phyloP scores from a whole-genome alignment of 495 filamentous ascomycete genomes.

The Neurospora sp. region DNA sequence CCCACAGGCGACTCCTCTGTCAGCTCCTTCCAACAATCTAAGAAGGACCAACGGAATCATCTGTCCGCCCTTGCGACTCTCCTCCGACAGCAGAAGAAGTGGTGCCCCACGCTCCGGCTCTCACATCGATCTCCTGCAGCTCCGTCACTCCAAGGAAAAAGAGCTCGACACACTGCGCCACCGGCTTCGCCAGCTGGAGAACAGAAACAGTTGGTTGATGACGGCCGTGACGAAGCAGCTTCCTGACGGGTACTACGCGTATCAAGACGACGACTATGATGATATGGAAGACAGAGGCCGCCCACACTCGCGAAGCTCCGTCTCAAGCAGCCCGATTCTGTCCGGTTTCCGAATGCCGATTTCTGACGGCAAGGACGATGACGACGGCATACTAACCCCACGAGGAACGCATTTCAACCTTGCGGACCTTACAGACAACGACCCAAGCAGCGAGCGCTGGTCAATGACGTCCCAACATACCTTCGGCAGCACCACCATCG shows the following conservation, averaged over 20 bases:
- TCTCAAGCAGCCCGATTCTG: not conserved
- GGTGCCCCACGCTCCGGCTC: constrained; percentile 5
- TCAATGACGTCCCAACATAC: not conserved
- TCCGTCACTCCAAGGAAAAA: constrained; percentile 19
- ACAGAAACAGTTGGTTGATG: constrained; percentile 22
- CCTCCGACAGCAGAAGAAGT: not conserved
- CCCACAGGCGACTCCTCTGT: not conserved
- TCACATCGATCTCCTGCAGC: constrained; percentile 16
- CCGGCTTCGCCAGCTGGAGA: constrained; percentile 22
- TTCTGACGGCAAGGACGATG: not conserved
- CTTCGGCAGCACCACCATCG: not conserved
- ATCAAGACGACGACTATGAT: not conserved
- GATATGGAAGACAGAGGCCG: not conserved
- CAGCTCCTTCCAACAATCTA: not conserved
- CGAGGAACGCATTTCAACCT: not conserved
- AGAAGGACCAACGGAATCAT: not conserved
- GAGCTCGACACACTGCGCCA: constrained; percentile 21
- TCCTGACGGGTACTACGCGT: constrained; percentile 3
- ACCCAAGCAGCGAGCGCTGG: not conserved
- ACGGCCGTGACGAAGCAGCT: constrained; percentile 21
- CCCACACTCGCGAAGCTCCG: not conserved
- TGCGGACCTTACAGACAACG: not conserved
- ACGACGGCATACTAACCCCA: not conserved
- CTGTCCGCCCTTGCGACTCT: not conserved
- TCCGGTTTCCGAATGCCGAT: not conserved